Percentiles rank a stretch among this genome's conserved stretches.
Conservation (phyloP, 2,329 filamentous ascomycete species). For the Calonectria pseudoturangicola region DNA sequence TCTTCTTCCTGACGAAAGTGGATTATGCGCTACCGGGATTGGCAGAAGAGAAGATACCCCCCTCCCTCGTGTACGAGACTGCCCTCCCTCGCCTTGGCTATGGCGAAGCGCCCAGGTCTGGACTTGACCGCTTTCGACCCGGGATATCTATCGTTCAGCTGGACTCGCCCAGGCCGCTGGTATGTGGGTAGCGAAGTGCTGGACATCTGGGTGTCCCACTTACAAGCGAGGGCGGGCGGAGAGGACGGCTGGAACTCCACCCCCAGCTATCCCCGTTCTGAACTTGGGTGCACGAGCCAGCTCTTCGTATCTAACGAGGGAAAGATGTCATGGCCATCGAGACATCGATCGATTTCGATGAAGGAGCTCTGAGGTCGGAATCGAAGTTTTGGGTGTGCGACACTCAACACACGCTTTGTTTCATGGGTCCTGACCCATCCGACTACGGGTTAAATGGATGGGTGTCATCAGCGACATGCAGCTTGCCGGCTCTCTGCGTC, state of each 20-base stretch:
- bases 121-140: constrained; percentile 26
- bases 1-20: constrained; percentile 1
- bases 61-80: background rate
- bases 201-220: constrained; percentile 23
- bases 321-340: background rate
- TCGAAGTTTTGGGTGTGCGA: background rate
- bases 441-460: constrained; percentile 5
- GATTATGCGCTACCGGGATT: constrained; percentile 5
- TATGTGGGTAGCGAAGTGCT: constrained; percentile 31
- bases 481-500: constrained; percentile 28
- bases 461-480: constrained; percentile 30
- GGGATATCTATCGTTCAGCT: constrained; percentile 30
- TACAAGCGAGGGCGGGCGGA: constrained; percentile 33
- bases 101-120: constrained; percentile 34
- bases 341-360: background rate
- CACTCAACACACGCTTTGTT: background rate
- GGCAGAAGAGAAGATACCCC: constrained; percentile 8
- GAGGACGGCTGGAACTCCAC: constrained; percentile 35
- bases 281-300: constrained; percentile 22
- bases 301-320: background rate
- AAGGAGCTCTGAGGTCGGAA: background rate
- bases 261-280: constrained; percentile 25
- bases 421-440: background rate
- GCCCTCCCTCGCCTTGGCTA: constrained; percentile 13
- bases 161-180: constrained; percentile 20